Evolutionary conservation across 176 grass and related monocot genomes (phyloP), one percentile per base, ranked within the genome.

Genomic region (Musa acuminata): DNA sequence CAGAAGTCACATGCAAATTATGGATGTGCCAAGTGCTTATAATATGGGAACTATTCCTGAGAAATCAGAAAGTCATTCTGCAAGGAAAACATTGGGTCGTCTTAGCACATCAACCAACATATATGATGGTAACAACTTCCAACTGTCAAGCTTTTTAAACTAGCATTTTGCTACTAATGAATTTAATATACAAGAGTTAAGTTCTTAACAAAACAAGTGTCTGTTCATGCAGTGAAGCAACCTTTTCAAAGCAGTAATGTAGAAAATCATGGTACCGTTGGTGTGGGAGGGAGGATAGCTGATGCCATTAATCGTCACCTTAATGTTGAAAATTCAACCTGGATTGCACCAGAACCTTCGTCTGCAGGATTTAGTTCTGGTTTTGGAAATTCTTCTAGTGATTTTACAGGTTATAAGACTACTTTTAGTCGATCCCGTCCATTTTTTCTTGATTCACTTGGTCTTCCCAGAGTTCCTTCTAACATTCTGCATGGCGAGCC

Each of bases 361-460:
- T 71, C 82, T 81, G 53, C 64, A 70, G 72, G 27, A 84, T 87
- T 77, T 35, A 27, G 9, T 52, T 26, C 49, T 62, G 69, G 20
- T 49, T 72, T 35, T 73, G 55, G 57, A 72, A 62, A 49, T 16
- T 73, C 69, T 62, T 85, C 85, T 71, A 91, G 82, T 68, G 75
- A 80, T 75, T 89, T 84, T 53, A 74, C 74, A 68, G 80, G 58
- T 82, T 89, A 89, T 91, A 82, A 85, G 64, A 84, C 78, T 71
- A 80, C 84, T 55, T 70, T 83, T 76, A 76, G 16, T 78, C 83
- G 83, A 75, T 89, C 84, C 48, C 79, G 88, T n/a, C 83, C 86
- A 49, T 94, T 88, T 62, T 95, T 99, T 87, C 83, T 99, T 84
- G 91, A 99, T 64, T 84, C 91, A 9, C 84, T 99, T 84, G 88